These are phyloP conservation scores for Diplocarpon mali DNA, from an alignment of 2,329 filamentous ascomycete genomes.

Conservation along the genomic window DNA sequence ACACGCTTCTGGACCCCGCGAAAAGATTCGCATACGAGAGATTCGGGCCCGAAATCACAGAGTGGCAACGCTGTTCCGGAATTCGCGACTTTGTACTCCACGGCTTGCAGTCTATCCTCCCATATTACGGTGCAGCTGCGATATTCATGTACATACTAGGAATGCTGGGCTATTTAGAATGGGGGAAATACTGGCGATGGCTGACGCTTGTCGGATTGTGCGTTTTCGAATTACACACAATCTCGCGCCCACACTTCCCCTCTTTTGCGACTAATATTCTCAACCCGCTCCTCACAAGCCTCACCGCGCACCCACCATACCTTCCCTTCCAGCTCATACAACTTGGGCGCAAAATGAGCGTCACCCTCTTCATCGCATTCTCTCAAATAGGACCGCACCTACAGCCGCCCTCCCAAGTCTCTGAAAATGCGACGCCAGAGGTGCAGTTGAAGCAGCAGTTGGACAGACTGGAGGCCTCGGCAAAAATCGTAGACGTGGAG, in stretches of 20 bases:
- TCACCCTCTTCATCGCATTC: constrained; percentile 76
- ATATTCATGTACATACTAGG: constrained; percentile 49
- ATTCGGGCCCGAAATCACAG: constrained; percentile 62
- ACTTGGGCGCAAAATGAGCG: constrained; percentile 61
- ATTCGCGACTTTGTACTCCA: constrained; percentile 61
- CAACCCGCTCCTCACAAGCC: constrained; percentile 33
- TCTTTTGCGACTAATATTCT: constrained; percentile 32
- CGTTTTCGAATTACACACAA: constrained; percentile 44
- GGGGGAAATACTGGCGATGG: constrained; percentile 57
- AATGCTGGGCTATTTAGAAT: constrained; percentile 55
- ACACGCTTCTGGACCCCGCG: constrained; percentile 66
- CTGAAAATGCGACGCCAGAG: constrained; percentile 32
- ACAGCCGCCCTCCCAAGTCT: constrained; percentile 22
- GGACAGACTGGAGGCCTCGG: constrained; percentile 51
- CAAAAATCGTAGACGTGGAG: constrained; percentile 55
- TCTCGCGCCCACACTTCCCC: constrained; percentile 44
- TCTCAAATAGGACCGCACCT: constrained; percentile 67
- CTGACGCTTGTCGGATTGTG: constrained; percentile 42
- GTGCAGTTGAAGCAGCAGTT: constrained; percentile 50
- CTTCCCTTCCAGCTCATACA: constrained; percentile 77
- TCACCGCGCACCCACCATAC: constrained; percentile 44
- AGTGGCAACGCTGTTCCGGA: constrained; percentile 56
- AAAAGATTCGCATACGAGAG: constrained; percentile 82
- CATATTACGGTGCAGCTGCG: constrained; percentile 50
- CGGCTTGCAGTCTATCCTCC: constrained; percentile 49